phyloP scores from a whole-genome alignment of 768 basidiomycete species.

The Hygrophorus pudorinus region DNA sequence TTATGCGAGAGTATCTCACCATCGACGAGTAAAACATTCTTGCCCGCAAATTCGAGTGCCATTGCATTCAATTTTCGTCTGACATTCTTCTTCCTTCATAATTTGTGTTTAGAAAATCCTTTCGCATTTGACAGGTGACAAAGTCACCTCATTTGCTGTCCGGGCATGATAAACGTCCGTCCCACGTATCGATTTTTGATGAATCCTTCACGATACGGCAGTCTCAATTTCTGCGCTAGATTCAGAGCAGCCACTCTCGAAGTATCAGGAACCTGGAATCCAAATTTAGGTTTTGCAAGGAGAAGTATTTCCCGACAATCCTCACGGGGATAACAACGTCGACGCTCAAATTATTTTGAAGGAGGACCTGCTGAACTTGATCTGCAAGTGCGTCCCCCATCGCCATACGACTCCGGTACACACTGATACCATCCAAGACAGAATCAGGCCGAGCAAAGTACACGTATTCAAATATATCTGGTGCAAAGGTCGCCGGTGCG shows the following conservation, averaged over 20 bases:
- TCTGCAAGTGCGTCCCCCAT: constrained; percentile 96
- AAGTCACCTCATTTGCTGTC: constrained; percentile 80
- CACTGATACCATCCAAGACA: constrained; percentile 93
- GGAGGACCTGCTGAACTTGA: constrained; percentile 69
- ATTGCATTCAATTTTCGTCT: constrained; percentile 94
- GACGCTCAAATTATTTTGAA: constrained; percentile 55
- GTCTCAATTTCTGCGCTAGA: constrained; percentile 76
- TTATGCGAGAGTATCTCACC: constrained; percentile 36
- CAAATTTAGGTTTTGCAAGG: background rate
- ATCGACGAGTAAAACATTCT: constrained; percentile 93
- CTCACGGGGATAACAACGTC: constrained; percentile 95
- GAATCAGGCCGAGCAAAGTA: constrained; percentile 98
- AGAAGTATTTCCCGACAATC: constrained; percentile 5
- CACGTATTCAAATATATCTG: constrained; percentile 98
- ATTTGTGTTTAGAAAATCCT: background rate
- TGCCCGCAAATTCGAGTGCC: constrained; percentile 90
- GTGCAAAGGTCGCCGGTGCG: constrained; percentile 69
- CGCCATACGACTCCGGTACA: constrained; percentile 96
- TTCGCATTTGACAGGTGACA: background rate
- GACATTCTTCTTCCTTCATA: constrained; percentile 78
- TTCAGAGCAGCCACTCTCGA: constrained; percentile 94
- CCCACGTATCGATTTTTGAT: constrained; percentile 99
- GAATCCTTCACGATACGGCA: constrained; percentile 97
- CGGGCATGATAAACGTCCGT: constrained; percentile 99
- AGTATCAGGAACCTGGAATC: constrained; percentile 80